Evolutionary conservation across 1,139 yeast genomes (phyloP), one percentile per base, ranked within the genome.

Genomic region (Spathaspora sp.): DNA sequence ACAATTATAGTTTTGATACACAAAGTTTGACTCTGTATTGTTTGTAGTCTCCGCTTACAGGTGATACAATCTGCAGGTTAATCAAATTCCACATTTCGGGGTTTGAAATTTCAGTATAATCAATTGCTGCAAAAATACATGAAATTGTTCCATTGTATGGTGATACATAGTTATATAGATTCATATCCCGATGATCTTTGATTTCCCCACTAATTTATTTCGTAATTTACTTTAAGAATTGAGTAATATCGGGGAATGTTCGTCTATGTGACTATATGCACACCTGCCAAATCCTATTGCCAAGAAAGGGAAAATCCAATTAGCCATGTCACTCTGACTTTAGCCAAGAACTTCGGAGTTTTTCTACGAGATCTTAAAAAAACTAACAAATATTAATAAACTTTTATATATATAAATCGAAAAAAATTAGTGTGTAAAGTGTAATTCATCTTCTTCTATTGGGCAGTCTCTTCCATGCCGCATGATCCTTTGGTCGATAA

Each of bases 381-480:
- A 11, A 15, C 13, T 13, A 6, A 15, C 7, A 38, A n/a, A 24
- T 15, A 8, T 17, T 7, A 23, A 5, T 9, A 38, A 17, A 39
- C 34, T 29, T 29, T 29, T 29, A 29, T 27, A 13, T 29, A 29
- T 13, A 29, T 6, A 27, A 29, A 29, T 5, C 15, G 13, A 29
- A 29, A 27, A 3, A 4, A 29, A 29, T 11, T 29, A 29, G 13
- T 29, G 15, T 24, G 26, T 31, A n/a, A n/a, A n/a, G n/a, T n/a
- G n/a, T n/a, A n/a, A n/a, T 33, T 38, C 29, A 42, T 20, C 44
- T 42, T 39, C 56, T 49, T 48, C 52, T 45, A 49, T 56, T 59
- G 3, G 63, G 59, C 17, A 57, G 47, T 42, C 65, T 53, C 18
- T 47, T 49, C 65, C 65, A 61, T 8, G 56, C 56, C 9, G 56